Base-by-base conservation (phyloP, 768 basidiomycete species). In the Lentinula sp. region DNA sequence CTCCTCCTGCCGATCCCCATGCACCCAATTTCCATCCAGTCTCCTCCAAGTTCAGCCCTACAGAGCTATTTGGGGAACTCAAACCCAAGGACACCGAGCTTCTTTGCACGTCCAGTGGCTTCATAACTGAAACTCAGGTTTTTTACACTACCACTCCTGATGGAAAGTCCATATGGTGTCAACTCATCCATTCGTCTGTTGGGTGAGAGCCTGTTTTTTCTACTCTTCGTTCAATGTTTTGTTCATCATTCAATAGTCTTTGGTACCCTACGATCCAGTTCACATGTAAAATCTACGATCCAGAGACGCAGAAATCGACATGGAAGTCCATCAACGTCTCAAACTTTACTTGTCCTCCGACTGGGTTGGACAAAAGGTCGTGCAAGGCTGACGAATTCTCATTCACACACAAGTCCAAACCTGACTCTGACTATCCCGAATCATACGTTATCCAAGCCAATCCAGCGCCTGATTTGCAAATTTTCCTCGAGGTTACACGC, bases 231-330 rank as follows among this genome's bases (percentile, higher is more conserved):
- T 61, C 28, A 32, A 9, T 18, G 23, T 49, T 20, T 66, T 61
- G 46, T 52, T 46, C 41, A 33, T 59, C 28, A 49, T 57, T 60
- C 37, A 59, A 62, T 65, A 96, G 95, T 23, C 72, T 98, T 62
- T 95, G 95, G 86, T 95, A 91, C 70, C 95, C 97, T 3, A 92
- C 89, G 35, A 87, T 96, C 67, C 96, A 99, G 73, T 93, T 98
- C 73, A 91, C 87, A 4, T 95, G 87, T 85, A 96, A 95, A 75
- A 74, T 90, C 55, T 88, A 84, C 77, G 84, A 97, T 68, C 87
- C 93, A 5, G 80, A 82, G 63, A 92, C 87, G 18, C 84, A 85
- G 60, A 81, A 90, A 67, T 81, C 74, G 50, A 78, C 77, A 61
- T 99, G 95, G 95, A 91, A 90, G 72, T 93, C 92, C 32, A 70